These are phyloP conservation scores for Arachis stenosperma DNA, from an alignment of 306 rosid genomes.

Conservation along the genomic window DNA sequence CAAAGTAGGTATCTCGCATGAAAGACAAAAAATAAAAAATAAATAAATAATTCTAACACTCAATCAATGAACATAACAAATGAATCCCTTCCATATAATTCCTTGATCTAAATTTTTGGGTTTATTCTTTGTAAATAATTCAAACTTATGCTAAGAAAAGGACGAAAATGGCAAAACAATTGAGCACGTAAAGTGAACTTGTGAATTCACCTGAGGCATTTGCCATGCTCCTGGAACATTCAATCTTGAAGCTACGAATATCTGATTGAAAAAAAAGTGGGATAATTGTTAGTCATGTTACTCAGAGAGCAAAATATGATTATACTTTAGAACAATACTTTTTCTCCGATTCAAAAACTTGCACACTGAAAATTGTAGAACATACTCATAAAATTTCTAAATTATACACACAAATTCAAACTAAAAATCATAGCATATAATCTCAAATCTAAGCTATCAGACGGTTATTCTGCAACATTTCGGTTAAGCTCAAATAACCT, in stretches of 20 bases:
- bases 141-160: background rate
- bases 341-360: background rate
- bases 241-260: constrained; percentile 91
- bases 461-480: constrained; percentile 8
- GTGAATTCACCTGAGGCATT: constrained; percentile 92
- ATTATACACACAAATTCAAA: background rate
- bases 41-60: background rate
- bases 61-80: constrained; percentile 4
- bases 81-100: background rate
- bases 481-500: constrained; percentile 16
- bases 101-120: background rate
- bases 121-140: background rate
- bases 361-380: background rate
- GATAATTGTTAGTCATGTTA: constrained; percentile 3
- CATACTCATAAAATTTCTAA: constrained; percentile 2
- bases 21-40: background rate
- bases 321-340: background rate
- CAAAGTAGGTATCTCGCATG: background rate
- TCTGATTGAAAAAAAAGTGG: constrained; percentile 44
- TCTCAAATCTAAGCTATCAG: constrained; percentile 14
- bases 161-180: background rate
- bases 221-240: constrained; percentile 99
- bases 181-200: constrained; percentile 32
- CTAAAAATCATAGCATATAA: constrained; percentile 7
- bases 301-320: background rate